Evolutionary conservation across 257 asterid species (phyloP), one percentile per base, ranked within the genome.

Genomic region (Solanum pinnatisectum): DNA sequence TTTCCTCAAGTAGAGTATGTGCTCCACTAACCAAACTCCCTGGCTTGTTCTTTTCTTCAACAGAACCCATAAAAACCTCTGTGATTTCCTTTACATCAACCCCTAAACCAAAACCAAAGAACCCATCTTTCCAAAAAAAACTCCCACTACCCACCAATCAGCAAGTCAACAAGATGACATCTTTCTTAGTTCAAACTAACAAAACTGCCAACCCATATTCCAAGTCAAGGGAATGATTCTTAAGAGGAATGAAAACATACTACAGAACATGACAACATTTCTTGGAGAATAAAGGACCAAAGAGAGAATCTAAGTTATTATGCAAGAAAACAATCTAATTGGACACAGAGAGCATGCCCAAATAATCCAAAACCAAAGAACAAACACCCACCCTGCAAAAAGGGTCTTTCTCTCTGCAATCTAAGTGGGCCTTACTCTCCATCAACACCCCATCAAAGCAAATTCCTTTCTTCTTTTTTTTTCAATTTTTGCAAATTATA

Each of bases 381-480:
- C 93, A 93, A 94, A 91, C 87, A 91, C 91, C 92, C 92, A 72
- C 89, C 63, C 96, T 93, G 95, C 95, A 90, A 95, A 94, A 94
- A 92, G 96, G 87, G 83, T 56, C 95, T 72, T 20, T 72, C 40
- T 32, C 78, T 71, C 78, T 72, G 79, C 79, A 72, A 96, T 94
- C 97, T 92, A 90, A 88, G 98, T 94, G 98, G 99, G 98, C 95
- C 95, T 94, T 89, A 90, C 87, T 88, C 78, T 90, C 89, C 77
- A 84, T 86, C 68, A 81, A 46, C 40, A 81, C 94, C 92, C 84
- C 94, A 92, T 52, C 90, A 91, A 90, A 88, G 94, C 90, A 94
- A 91, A 65, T 20, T 59, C 67, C 67, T 5, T 65, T 25, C 72
- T 65, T 25, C 30, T 11, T 10, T 65, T 60, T 60, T 37, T 84